Base-by-base conservation (phyloP, 495 filamentous ascomycete species). In the Physcia stellaris region DNA sequence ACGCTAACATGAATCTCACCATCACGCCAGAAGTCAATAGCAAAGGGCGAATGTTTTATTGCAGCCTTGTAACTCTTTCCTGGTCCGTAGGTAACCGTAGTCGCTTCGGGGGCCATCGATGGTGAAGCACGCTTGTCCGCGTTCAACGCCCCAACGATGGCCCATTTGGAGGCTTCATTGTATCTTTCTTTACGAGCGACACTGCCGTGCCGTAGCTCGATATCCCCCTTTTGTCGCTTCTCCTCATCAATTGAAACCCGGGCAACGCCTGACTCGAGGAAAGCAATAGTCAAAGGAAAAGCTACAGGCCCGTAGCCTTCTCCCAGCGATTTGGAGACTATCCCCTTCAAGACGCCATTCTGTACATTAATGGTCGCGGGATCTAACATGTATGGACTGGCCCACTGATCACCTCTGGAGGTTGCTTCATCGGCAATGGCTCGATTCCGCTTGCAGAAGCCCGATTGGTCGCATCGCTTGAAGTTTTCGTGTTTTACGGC, bases 391-490 rank as follows among this genome's bases (percentile, higher is more conserved):
- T 95, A 98, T 1, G 87, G 86, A 12, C 86, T 78, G 41, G 61
- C 60, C 86, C 86, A 94, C 13, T 70, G 64, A 28, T 73, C 66
- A 35, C 73, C 75, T 23, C 68, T 51, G 22, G 71, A 61, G 27
- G 71, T 59, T 39, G 71, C 86, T 37, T 73, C 66, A 55, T 96
- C 86, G 43, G 92, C 92, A 52, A 79, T 83, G 20, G 75, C 81
- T 54, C 88, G 77, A 58, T 94, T 95, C 40, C 90, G 85, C 53
- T 82, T 84, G 60, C 92, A 96, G 67, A 96, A 98, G 40, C 90
- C 90, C 0, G 87, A 86, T 57, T 98, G 90, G 26, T 73, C 61
- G 63, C 90, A 98, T 43, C 77, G 94, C 53, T 96, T 98, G 70
- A 95, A 96, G 49, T 87, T 84, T 48, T 92, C 80, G 48, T 94